Evolutionary conservation across 73 alveolate species (phyloP), one percentile per base, ranked within the genome.

Genomic region (Effrenium voratum): DNA sequence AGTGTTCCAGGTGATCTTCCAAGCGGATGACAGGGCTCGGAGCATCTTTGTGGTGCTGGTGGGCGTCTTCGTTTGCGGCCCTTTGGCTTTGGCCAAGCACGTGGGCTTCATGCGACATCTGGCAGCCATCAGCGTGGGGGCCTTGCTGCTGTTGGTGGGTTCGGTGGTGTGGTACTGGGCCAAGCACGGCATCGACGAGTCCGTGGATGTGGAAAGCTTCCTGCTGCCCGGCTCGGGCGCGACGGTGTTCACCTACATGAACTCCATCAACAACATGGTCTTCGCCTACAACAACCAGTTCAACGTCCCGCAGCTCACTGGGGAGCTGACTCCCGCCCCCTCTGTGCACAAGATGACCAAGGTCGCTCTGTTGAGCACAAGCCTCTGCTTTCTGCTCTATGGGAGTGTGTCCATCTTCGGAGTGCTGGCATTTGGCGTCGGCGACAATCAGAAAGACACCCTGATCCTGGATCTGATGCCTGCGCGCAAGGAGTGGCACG

Each of bases 41-140:
- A 57, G 52, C n/a, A 50, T 84, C 30, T 84, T 84, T 15, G 73
- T 84, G 76, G 93, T 84, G 41, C 30, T 55, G 57, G n/a, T 38
- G 28, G 93, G 93, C 59, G 43, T 84, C 93, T 84, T 52, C 13
- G 79, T 84, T n/a, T 84, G 93, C 38, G 57, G 77, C 24, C 93
- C 93, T 5, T 28, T 84, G 77, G 93, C 93, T 40, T 13, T 84
- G 10, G 93, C 93, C 6, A 43, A 57, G 44, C 93, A 84, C 52
- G 93, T 84, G 79, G 73, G 93, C 40, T 84, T 57, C 79, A 84
- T 84, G 93, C 93, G 93, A 59, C 93, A 84, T 36, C 66, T 84
- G 93, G 93, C 93, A 26, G 93, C 93, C 10, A 8, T 52, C 41
- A 84, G 93, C 66, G 49, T 84, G 38, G 79, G n/a, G 1, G 93